phyloP scores from a whole-genome alignment of 1,284 basidiomycete genomes.

The Mycena citricolor region DNA sequence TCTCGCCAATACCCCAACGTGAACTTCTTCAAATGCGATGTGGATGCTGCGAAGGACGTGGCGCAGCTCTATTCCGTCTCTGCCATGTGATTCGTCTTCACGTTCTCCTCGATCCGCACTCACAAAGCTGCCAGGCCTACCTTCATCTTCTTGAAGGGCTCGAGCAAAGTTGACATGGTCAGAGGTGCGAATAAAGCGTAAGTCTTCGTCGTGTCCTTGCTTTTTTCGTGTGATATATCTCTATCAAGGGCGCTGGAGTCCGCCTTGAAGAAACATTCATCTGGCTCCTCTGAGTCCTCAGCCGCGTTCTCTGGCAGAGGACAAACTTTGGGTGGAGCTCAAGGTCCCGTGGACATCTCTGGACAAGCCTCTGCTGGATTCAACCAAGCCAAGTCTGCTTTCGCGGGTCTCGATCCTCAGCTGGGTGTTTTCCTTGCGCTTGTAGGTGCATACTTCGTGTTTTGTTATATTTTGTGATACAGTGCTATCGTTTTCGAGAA shows the following conservation, averaged over 20 bases:
- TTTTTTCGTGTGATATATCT: not conserved
- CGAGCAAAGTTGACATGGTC: slow-evolving; percentile 63
- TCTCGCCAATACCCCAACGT: slow-evolving; percentile 64
- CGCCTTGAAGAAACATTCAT: slow-evolving; percentile 52
- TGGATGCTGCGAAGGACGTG: slow-evolving; percentile 68
- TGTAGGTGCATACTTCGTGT: slow-evolving; percentile 59
- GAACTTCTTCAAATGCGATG: slow-evolving; percentile 80
- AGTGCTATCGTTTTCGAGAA: not conserved
- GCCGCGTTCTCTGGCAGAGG: slow-evolving; percentile 67
- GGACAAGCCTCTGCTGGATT: slow-evolving; percentile 34
- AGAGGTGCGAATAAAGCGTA: slow-evolving; percentile 67
- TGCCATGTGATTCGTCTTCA: slow-evolving; percentile 54
- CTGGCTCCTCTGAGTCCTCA: slow-evolving; percentile 34
- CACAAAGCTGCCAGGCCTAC: slow-evolving; percentile 58
- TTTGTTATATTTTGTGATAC: slow-evolving; percentile 52
- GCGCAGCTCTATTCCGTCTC: slow-evolving; percentile 57
- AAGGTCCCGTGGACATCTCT: slow-evolving; percentile 34
- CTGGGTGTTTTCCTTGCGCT: slow-evolving; percentile 58
- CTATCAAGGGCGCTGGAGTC: slow-evolving; percentile 58
- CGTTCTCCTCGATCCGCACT: not conserved
- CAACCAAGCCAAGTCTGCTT: slow-evolving; percentile 34
- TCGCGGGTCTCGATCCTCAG: slow-evolving; percentile 61
- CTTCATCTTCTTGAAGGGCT: slow-evolving; percentile 73
- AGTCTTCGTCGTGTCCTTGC: slow-evolving; percentile 26
- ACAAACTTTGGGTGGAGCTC: slow-evolving; percentile 60